Evolutionary conservation across 768 basidiomycete genomes (phyloP).

Genomic region (Amanita pseudoporphyria): DNA sequence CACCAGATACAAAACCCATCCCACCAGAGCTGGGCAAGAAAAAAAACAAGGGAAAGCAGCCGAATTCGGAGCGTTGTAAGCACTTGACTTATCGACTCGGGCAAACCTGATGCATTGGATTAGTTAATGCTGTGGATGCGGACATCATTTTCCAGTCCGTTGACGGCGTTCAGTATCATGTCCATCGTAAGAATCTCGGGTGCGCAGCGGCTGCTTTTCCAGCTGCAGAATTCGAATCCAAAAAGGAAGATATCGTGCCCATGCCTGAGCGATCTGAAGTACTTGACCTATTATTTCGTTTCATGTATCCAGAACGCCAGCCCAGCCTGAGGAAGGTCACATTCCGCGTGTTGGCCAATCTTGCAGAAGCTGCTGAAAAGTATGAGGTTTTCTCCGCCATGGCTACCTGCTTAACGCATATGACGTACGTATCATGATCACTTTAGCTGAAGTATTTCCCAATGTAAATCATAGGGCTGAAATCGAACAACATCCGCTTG

Average conservation of each 20-base stretch:
- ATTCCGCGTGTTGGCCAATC: constrained; percentile 10
- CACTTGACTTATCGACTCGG: no score
- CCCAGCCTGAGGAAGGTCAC: constrained; percentile 11
- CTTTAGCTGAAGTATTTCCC: neutral
- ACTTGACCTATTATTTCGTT: constrained; percentile 13
- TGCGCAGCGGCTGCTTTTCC: constrained; percentile 10
- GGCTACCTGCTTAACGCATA: constrained; percentile 13
- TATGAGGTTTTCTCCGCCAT: constrained; percentile 15
- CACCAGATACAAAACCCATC: no score
- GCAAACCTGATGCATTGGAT: no score
- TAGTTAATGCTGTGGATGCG: constrained; percentile 7
- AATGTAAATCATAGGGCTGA: no score
- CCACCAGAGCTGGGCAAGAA: no score
- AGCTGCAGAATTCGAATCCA: constrained; percentile 1
- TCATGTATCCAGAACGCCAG: constrained; percentile 15
- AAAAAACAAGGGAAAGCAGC: no score
- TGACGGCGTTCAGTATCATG: constrained; percentile 9
- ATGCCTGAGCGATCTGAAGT: constrained; percentile 3
- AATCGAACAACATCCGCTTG: constrained; percentile 12
- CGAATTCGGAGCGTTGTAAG: no score
- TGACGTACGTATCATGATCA: constrained; percentile 10
- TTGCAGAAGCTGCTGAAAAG: constrained; percentile 17
- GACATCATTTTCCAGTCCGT: constrained; percentile 11
- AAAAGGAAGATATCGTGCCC: neutral
- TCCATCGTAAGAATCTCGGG: constrained; percentile 13